Conservation (phyloP, 495 filamentous ascomycete genomes). For the Copromyces sp. region DNA sequence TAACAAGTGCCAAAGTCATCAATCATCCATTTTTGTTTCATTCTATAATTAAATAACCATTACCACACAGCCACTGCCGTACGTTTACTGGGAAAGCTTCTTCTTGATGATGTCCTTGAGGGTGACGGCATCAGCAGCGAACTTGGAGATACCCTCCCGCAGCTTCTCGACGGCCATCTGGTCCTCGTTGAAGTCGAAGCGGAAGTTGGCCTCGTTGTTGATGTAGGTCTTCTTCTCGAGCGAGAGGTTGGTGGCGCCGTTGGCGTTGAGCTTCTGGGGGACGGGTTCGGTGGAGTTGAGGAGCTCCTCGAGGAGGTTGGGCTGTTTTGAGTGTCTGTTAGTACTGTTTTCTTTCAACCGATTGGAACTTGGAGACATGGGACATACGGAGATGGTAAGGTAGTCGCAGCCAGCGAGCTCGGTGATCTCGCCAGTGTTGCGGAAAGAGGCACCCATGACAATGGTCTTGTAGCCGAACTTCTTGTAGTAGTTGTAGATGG, state of each 20-base stretch:
- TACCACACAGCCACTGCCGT: not conserved
- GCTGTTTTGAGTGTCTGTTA: slow-evolving; percentile 36
- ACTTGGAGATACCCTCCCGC: slow-evolving; percentile 96
- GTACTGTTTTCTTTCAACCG: not conserved
- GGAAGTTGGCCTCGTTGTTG: slow-evolving; percentile 80
- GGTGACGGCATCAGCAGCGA: slow-evolving; percentile 88
- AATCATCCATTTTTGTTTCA: not conserved
- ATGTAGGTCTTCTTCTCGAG: slow-evolving; percentile 87
- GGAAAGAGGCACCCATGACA: slow-evolving; percentile 99
- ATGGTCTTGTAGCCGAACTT: slow-evolving; percentile 98
- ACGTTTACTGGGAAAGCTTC: slow-evolving; percentile 52
- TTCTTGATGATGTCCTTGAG: slow-evolving; percentile 84
- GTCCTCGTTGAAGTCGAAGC: slow-evolving; percentile 99
- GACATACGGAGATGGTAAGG: slow-evolving; percentile 85
- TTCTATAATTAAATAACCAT: not conserved
- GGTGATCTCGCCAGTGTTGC: slow-evolving; percentile 89
- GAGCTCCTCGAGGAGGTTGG: slow-evolving; percentile 88
- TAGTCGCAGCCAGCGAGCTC: slow-evolving; percentile 98
- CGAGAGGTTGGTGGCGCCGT: slow-evolving; percentile 52
- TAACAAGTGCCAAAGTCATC: not conserved
- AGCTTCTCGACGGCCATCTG: slow-evolving; percentile 99
- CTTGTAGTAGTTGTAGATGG: slow-evolving; percentile 99
- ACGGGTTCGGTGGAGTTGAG: slow-evolving; percentile 68
- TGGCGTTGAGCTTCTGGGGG: slow-evolving; percentile 83
- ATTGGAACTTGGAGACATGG: not conserved